A percentile compares a stretch with the other conserved stretches of the same genome.
phyloP scores from a whole-genome alignment of 306 rosid genomes.

The Parietaria judaica region DNA sequence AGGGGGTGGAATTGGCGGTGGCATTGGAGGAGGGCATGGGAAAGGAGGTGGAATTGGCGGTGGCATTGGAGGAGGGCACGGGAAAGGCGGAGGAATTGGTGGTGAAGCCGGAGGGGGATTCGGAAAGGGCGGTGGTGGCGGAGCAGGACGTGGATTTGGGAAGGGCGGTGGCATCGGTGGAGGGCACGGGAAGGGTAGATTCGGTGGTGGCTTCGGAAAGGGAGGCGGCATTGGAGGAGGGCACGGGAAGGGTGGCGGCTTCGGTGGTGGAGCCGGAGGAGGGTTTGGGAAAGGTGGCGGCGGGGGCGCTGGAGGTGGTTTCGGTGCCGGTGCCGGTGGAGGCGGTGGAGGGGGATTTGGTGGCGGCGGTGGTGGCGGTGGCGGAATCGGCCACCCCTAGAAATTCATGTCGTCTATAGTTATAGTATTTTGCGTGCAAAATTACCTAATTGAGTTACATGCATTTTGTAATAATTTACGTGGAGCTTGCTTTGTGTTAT shows the following conservation, averaged over 20 bases:
- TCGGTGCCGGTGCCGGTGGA: slow-evolving; percentile 26
- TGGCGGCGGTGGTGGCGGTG: slow-evolving; percentile 32
- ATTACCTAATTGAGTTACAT: not conserved
- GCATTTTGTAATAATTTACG: not conserved
- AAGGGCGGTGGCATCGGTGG: slow-evolving; percentile 22
- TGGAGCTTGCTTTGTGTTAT: no score
- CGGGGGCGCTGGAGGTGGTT: slow-evolving; percentile 21
- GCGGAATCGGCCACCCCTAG: slow-evolving; percentile 51
- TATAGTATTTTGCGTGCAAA: not conserved
- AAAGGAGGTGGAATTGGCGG: slow-evolving; percentile 13
- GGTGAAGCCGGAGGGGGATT: slow-evolving; percentile 17
- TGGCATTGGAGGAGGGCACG: slow-evolving; percentile 12
- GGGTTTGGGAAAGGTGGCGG: slow-evolving; percentile 29
- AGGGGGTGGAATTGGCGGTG: slow-evolving; percentile 10
- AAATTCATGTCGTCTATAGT: not conserved
- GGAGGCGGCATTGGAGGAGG: slow-evolving; percentile 31
- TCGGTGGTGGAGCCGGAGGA: slow-evolving; percentile 33
- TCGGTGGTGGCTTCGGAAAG: slow-evolving; percentile 17
- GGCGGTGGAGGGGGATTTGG: slow-evolving; percentile 34
- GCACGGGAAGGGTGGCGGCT: slow-evolving; percentile 18
- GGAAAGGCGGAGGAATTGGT: slow-evolving; percentile 20
- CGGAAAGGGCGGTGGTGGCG: slow-evolving; percentile 13
- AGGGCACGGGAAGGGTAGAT: slow-evolving; percentile 28
- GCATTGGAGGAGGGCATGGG: slow-evolving; percentile 14
- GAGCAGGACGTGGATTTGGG: slow-evolving; percentile 16